phyloP scores from a whole-genome alignment of 2,329 filamentous ascomycete genomes.

The Pseudocercospora pini-densiflorae region DNA sequence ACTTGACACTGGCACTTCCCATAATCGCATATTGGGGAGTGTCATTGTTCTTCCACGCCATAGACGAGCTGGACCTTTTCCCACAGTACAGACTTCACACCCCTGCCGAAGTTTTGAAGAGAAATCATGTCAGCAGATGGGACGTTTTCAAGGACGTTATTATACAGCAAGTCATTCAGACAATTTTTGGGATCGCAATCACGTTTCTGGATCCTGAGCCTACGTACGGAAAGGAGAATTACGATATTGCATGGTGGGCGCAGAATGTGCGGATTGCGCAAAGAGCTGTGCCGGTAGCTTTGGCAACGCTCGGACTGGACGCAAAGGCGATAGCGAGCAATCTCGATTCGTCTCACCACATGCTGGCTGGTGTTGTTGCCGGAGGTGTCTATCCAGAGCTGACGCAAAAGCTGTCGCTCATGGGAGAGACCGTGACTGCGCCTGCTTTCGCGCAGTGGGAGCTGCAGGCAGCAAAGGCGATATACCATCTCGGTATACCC shows the following conservation, averaged over 20 bases:
- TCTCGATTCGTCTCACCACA: conserved; percentile 70
- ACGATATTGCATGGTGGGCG: conserved; percentile 90
- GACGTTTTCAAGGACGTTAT: conserved; percentile 91
- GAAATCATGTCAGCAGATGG: conserved; percentile 83
- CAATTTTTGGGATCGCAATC: conserved; percentile 69
- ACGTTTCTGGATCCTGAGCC: conserved; percentile 74
- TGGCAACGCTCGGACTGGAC: conserved; percentile 77
- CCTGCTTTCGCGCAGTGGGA: conserved; percentile 87
- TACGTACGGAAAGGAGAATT: conserved; percentile 75
- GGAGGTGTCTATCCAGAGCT: conserved; percentile 79
- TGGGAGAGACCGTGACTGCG: conserved; percentile 55
- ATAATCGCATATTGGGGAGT: conserved; percentile 86
- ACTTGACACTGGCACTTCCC: conserved; percentile 75
- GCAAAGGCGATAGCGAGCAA: conserved; percentile 75
- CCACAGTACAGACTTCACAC: conserved; percentile 94
- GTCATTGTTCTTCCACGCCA: conserved; percentile 83
- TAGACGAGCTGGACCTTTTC: conserved; percentile 85
- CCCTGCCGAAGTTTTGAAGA: conserved; percentile 83
- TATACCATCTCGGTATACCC: conserved; percentile 82
- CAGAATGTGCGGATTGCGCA: conserved; percentile 79
- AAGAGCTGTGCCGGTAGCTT: conserved; percentile 72
- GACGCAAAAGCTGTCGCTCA: conserved; percentile 61
- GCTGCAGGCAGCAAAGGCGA: conserved; percentile 69
- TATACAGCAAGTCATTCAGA: conserved; percentile 89
- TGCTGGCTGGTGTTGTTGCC: conserved; percentile 74